These are phyloP conservation scores for Syncephalastrum sp. DNA, from an alignment of 371 early-diverging fungal species.

Conservation along the genomic window DNA sequence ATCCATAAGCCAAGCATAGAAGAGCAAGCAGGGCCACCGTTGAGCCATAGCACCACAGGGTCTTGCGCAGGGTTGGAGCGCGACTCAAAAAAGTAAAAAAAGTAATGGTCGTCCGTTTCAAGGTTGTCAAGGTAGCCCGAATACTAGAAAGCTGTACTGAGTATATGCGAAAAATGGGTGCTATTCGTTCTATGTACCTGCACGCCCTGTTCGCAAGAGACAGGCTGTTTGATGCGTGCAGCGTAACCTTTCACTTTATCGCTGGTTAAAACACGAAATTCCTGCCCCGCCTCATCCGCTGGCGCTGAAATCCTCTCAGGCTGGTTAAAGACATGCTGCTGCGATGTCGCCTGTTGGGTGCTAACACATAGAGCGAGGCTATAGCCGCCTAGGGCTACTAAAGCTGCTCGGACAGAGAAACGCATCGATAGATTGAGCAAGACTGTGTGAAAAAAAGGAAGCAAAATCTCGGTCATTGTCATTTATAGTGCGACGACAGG, in stretches of 20 bases:
- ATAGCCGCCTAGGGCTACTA: too few species aligned
- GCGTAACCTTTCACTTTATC: slow-evolving; percentile 22
- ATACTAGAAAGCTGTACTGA: slow-evolving; percentile 7
- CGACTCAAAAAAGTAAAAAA: slow-evolving; percentile 88
- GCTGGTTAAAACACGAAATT: slow-evolving; percentile 17
- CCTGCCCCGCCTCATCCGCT: background rate
- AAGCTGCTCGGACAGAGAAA: too few species aligned
- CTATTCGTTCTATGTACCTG: slow-evolving; percentile 22
- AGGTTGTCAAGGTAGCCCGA: slow-evolving; percentile 65
- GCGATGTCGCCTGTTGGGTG: too few species aligned
- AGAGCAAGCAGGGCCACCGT: slow-evolving; percentile 82
- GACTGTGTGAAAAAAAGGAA: too few species aligned
- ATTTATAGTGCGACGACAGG: too few species aligned
- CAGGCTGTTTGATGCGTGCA: slow-evolving; percentile 29
- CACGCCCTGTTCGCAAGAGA: slow-evolving; percentile 32
- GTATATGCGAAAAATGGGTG: too few species aligned
- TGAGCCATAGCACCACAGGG: slow-evolving; percentile 75
- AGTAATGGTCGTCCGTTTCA: slow-evolving; percentile 58
- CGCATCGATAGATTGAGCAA: too few species aligned
- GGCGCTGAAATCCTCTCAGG: too few species aligned
- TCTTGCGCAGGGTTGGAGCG: slow-evolving; percentile 70
- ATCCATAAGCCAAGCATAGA: slow-evolving; percentile 78
- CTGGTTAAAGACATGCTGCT: too few species aligned
- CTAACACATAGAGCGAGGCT: too few species aligned
- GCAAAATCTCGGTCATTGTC: too few species aligned